Percentiles rank a stretch among this genome's conserved stretches.
Evolutionary conservation across 2,329 filamentous ascomycete species (phyloP).

Genomic region (Pestalotiopsis sp.): DNA sequence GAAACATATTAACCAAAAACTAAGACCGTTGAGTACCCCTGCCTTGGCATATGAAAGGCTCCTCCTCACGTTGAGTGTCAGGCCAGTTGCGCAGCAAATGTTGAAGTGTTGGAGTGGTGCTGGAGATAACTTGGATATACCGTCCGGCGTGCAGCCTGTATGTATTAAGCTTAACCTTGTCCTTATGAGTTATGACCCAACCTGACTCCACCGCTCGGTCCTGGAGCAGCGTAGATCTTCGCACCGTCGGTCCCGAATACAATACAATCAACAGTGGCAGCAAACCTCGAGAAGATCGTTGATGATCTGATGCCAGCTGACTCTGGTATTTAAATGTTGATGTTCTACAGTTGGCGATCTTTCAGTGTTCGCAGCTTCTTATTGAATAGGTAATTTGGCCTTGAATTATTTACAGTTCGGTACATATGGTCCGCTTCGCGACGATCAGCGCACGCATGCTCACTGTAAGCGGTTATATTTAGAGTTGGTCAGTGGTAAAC

Average conservation of each 20-base stretch:
- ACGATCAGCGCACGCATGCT: too few species aligned
- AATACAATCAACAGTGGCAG: background rate
- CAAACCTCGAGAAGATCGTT: background rate
- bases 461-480: too few species aligned
- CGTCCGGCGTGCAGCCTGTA: background rate
- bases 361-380: too few species aligned
- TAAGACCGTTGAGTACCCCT: too few species aligned
- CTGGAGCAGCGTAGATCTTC: background rate
- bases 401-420: too few species aligned
- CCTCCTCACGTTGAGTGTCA: background rate
- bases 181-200: background rate
- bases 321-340: background rate
- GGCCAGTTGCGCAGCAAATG: background rate
- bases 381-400: too few species aligned
- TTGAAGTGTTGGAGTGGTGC: background rate
- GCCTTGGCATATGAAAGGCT: too few species aligned
- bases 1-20: too few species aligned
- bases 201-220: background rate
- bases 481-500: too few species aligned
- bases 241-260: background rate
- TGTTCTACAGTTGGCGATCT: too few species aligned
- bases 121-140: background rate
- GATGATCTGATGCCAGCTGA: background rate
- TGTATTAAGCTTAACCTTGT: background rate
- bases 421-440: too few species aligned